phyloP scores from a whole-genome alignment of 345 rosid genomes.

The Syzygium aromaticum region DNA sequence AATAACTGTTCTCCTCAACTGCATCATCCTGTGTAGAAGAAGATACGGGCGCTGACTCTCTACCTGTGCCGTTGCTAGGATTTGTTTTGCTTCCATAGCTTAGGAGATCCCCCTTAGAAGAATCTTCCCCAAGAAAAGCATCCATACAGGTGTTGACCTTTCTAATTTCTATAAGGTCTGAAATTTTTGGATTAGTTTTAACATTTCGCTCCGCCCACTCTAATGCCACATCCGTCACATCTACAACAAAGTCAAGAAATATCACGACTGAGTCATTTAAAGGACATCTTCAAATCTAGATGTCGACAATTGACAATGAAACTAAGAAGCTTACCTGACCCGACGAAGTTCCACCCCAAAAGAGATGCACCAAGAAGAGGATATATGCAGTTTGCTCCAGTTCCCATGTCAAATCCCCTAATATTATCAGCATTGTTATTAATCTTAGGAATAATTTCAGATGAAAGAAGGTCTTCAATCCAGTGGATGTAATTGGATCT shows the following conservation, averaged over 20 bases:
- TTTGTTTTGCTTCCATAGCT: slow-evolving; percentile 11
- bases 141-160: slow-evolving; percentile 25
- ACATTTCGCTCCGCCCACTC: slow-evolving; percentile 90
- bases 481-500: slow-evolving; percentile 90
- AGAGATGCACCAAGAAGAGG: slow-evolving; percentile 93
- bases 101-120: slow-evolving; percentile 4
- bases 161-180: slow-evolving; percentile 65
- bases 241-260: slow-evolving; percentile 30
- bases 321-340: slow-evolving; percentile 43
- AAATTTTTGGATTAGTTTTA: slow-evolving; percentile 50
- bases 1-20: slow-evolving; percentile 17
- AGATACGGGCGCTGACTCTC: slow-evolving; percentile 5
- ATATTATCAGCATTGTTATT: slow-evolving; percentile 17
- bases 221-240: slow-evolving; percentile 70
- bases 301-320: background rate
- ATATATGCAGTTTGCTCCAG: slow-evolving; percentile 92
- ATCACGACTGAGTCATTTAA: background rate
- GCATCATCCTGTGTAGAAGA: slow-evolving; percentile 9
- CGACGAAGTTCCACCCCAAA: slow-evolving; percentile 73
- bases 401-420: slow-evolving; percentile 89
- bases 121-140: slow-evolving; percentile 4
- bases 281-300: background rate
- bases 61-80: background rate
- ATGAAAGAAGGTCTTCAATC: slow-evolving; percentile 80
- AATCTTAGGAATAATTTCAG: slow-evolving; percentile 37